These are phyloP conservation scores for Solanum etuberosum DNA, from an alignment of 257 asterid genomes.

Conservation along the genomic window DNA sequence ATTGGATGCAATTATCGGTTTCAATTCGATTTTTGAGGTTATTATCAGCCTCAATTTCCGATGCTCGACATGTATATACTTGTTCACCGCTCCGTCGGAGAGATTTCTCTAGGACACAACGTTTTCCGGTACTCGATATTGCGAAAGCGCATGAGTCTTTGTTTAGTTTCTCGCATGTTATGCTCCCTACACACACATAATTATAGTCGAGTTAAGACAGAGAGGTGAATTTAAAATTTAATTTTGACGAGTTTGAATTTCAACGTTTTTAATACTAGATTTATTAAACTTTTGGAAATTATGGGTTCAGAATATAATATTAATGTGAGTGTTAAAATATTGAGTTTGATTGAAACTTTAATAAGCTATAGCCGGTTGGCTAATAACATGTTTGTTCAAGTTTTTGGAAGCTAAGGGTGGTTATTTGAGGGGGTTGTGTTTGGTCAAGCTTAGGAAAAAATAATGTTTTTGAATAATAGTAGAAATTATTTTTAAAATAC, in stretches of 20 bases:
- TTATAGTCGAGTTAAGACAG: not conserved
- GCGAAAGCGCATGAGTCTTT: conserved; percentile 52
- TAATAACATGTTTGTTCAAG: not conserved
- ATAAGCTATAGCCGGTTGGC: not conserved
- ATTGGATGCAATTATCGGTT: conserved; percentile 44
- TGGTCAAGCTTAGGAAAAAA: not conserved
- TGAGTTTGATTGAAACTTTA: not conserved
- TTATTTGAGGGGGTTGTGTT: not conserved
- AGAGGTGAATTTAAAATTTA: not conserved
- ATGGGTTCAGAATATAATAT: not conserved
- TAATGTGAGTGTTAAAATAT: no score
- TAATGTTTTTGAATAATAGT: not conserved
- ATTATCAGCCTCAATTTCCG: conserved; percentile 50
- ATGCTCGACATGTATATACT: conserved; percentile 36
- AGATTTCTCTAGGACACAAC: conserved; percentile 64
- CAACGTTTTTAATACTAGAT: not conserved
- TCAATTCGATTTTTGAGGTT: conserved; percentile 37
- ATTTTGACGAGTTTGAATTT: not conserved
- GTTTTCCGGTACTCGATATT: conserved; percentile 43
- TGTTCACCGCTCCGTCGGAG: conserved; percentile 35
- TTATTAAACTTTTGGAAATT: not conserved
- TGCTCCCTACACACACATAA: conserved; percentile 17
- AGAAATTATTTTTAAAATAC: not conserved
- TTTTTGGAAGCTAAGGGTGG: not conserved
- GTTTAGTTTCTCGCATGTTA: conserved; percentile 43